phyloP scores from a whole-genome alignment of 179 eudicot species.

The Pouteria campechiana region DNA sequence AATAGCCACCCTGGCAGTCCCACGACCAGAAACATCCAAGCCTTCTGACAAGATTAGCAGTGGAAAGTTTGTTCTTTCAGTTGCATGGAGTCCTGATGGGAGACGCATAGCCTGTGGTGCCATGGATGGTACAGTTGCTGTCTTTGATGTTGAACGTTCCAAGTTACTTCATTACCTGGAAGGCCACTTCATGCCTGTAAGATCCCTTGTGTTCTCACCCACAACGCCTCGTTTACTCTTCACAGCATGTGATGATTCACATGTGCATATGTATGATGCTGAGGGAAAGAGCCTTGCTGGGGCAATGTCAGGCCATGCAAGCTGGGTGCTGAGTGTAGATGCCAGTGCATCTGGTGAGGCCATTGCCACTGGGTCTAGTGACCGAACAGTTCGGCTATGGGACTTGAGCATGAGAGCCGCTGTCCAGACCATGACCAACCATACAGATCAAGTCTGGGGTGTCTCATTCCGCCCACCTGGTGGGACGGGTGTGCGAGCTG shows the following conservation, averaged over 20 bases:
- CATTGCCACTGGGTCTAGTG: constrained; percentile 87
- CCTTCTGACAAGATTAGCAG: constrained; percentile 53
- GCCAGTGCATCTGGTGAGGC: constrained; percentile 77
- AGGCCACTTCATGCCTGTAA: constrained; percentile 92
- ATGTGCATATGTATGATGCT: constrained; percentile 74
- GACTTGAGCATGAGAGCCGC: constrained; percentile 85
- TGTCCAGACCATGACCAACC: constrained; percentile 67
- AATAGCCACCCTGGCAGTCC: constrained; percentile 51
- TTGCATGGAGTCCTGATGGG: constrained; percentile 87
- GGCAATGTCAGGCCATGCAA: constrained; percentile 81
- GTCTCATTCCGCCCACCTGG: constrained; percentile 75
- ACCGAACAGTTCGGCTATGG: constrained; percentile 76
- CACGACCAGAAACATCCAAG: constrained; percentile 60
- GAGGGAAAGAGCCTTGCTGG: constrained; percentile 69
- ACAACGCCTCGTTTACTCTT: constrained; percentile 56
- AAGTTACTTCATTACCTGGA: constrained; percentile 82
- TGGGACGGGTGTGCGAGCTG: constrained; percentile 38
- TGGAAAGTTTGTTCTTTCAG: constrained; percentile 87
- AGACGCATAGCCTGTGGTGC: constrained; percentile 77
- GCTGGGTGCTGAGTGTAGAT: constrained; percentile 93
- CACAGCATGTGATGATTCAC: constrained; percentile 80
- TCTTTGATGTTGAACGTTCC: constrained; percentile 65
- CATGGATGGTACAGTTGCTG: constrained; percentile 85
- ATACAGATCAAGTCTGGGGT: constrained; percentile 87
- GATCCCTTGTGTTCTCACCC: constrained; percentile 66